Conservation (phyloP, 2,329 filamentous ascomycete genomes). For the Orbilia quercus region DNA sequence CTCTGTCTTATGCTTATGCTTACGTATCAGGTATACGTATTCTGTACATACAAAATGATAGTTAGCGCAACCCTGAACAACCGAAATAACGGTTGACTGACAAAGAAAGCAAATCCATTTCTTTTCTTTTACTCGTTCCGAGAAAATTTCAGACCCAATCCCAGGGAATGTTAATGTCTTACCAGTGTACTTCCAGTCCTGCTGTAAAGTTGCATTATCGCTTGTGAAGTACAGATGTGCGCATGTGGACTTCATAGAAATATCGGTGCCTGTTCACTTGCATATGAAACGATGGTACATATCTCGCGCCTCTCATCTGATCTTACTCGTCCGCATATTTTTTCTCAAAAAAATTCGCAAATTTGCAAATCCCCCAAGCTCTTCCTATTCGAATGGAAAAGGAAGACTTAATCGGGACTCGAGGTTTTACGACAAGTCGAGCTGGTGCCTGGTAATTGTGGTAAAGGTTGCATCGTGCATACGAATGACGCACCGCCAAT, state of each 20-base stretch:
- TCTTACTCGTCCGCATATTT: conserved; percentile 13
- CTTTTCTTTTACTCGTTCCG: not conserved
- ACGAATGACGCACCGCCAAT: conserved; percentile 1
- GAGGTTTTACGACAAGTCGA: too few relatives aligned
- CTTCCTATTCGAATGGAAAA: too few relatives aligned
- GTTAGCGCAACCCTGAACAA: not conserved
- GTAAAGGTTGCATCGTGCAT: conserved; percentile 17
- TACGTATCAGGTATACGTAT: too few relatives aligned
- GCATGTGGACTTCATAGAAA: not conserved
- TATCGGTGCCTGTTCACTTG: conserved; percentile 33
- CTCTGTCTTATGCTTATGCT: too few relatives aligned
- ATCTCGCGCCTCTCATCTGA: conserved; percentile 13
- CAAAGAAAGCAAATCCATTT: conserved; percentile 10
- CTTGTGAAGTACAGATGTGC: too few relatives aligned
- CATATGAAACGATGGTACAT: conserved; percentile 33
- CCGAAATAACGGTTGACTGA: conserved; percentile 20
- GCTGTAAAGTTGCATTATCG: too few relatives aligned
- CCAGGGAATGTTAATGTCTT: too few relatives aligned
- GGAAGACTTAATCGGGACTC: too few relatives aligned
- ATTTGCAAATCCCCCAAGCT: too few relatives aligned
- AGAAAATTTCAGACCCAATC: not conserved
- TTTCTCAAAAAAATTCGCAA: too few relatives aligned
- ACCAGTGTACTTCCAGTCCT: too few relatives aligned
- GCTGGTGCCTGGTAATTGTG: conserved; percentile 32
- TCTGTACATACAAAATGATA: too few relatives aligned